A percentile compares a stretch with the other conserved stretches of the same genome.
phyloP scores from a whole-genome alignment of 805 yeast species.

The Debaryomyces castellii region DNA sequence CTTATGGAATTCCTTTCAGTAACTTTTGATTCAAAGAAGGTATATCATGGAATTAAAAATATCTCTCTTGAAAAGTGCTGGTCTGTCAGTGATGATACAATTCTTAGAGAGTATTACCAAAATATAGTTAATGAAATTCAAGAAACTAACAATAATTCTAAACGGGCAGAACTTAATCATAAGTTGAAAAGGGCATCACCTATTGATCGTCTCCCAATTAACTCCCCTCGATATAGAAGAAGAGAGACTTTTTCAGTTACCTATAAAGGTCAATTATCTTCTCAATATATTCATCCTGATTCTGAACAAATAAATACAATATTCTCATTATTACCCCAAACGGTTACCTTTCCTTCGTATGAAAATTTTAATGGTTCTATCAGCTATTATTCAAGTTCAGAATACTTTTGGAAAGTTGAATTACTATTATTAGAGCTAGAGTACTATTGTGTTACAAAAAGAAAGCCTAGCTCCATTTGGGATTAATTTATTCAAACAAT shows the following conservation, averaged over 20 bases:
- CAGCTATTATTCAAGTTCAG: not conserved
- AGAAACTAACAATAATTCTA: not conserved
- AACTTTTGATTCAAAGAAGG: not conserved
- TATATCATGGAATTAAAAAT: constrained; percentile 6
- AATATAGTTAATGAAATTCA: not conserved
- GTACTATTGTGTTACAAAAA: constrained; percentile 22
- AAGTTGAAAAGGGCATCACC: constrained; percentile 11
- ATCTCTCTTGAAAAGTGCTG: constrained; percentile 27
- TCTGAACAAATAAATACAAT: not conserved
- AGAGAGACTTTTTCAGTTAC: constrained; percentile 10
- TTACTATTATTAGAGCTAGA: constrained; percentile 26
- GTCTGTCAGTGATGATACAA: constrained; percentile 29
- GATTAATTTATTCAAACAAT: too few species aligned
- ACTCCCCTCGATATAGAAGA: constrained; percentile 20
- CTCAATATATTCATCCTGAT: not conserved
- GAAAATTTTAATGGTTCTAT: not conserved
- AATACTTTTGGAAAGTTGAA: constrained; percentile 28
- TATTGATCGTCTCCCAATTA: constrained; percentile 17
- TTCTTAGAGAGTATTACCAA: constrained; percentile 17
- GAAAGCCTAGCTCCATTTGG: constrained; percentile 19
- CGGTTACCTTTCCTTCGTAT: not conserved
- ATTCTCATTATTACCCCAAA: too few species aligned
- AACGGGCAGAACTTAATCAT: constrained; percentile 1
- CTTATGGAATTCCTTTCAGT: constrained; percentile 13
- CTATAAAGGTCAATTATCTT: constrained; percentile 2